These are phyloP conservation scores for Earliella scabrosa DNA, from an alignment of 1,284 basidiomycete genomes.

Conservation along the genomic window DNA sequence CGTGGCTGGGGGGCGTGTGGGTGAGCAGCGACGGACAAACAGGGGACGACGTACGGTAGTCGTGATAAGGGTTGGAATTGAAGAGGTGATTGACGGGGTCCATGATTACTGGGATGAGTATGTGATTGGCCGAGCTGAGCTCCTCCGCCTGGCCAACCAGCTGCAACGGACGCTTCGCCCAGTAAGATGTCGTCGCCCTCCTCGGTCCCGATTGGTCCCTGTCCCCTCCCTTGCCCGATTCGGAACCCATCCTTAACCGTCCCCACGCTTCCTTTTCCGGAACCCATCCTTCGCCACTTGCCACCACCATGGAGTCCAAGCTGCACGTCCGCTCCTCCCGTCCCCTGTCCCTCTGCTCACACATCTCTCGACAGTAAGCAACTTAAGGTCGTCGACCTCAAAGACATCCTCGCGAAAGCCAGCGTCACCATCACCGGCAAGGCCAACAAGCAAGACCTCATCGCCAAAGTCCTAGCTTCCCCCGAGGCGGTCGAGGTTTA, in stretches of 20 bases:
- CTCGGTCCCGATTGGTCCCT: conserved; percentile 25
- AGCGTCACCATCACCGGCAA: conserved; percentile 52
- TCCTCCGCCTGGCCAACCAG: conserved; percentile 22
- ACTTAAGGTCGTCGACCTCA: conserved; percentile 76
- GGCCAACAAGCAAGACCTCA: conserved; percentile 69
- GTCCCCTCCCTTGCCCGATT: conserved; percentile 22
- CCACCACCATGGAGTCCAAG: conserved; percentile 54
- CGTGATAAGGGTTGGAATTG: conserved; percentile 56
- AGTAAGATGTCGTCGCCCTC: conserved; percentile 21
- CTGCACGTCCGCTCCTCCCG: conserved; percentile 34
- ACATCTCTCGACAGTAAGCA: conserved; percentile 44
- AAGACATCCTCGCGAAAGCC: conserved; percentile 60
- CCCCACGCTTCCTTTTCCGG: too few relatives aligned
- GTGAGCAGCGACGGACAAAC: not conserved
- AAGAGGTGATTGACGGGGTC: conserved; percentile 70
- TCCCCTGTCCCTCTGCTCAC: conserved; percentile 12
- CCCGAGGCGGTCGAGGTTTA: conserved; percentile 55
- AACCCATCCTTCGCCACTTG: conserved; percentile 18
- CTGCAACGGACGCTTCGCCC: conserved; percentile 24
- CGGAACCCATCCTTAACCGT: conserved; percentile 21
- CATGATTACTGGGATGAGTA: conserved; percentile 49
- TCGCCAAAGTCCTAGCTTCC: conserved; percentile 59
- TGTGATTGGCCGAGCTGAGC: conserved; percentile 30
- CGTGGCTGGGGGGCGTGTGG: conserved; percentile 8
- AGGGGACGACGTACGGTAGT: conserved; percentile 40